These are phyloP conservation scores for Arthrobotrys megalospora DNA, from an alignment of 2,329 filamentous ascomycete species.

Conservation along the genomic window DNA sequence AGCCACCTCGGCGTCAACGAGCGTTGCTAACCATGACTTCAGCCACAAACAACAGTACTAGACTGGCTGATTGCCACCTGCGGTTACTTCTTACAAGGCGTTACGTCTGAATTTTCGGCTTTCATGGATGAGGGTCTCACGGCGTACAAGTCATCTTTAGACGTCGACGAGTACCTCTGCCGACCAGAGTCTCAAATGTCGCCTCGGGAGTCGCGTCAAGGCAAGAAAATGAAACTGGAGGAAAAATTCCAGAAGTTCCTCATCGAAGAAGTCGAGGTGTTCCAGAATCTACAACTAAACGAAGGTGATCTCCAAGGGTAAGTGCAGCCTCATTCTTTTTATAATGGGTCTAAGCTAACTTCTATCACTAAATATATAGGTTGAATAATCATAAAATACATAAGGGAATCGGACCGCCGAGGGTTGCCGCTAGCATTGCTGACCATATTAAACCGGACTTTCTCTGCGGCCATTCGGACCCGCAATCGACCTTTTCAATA, in stretches of 20 bases:
- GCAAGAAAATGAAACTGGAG: not conserved
- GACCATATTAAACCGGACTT: conserved; percentile 27
- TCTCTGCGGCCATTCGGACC: conserved; percentile 26
- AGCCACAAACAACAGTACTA: conserved; percentile 5
- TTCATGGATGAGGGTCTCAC: not conserved
- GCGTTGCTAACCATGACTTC: not conserved
- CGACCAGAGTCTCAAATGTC: not conserved
- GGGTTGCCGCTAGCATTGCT: conserved; percentile 16
- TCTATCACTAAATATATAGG: not conserved
- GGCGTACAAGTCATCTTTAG: not conserved
- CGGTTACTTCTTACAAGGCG: not conserved
- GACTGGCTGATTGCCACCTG: not conserved
- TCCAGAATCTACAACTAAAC: conserved; percentile 17
- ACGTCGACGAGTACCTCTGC: not conserved
- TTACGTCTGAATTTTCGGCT: not conserved
- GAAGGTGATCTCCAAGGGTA: conserved; percentile 9
- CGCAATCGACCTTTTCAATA: conserved; percentile 14
- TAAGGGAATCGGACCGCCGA: conserved; percentile 20
- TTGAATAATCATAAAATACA: conserved; percentile 28
- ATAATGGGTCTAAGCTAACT: not conserved
- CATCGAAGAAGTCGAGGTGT: conserved; percentile 1
- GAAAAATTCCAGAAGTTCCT: conserved; percentile 18
- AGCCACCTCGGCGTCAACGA: not conserved
- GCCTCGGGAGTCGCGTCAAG: no score
- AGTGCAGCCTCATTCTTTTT: not conserved